phyloP scores from a whole-genome alignment of 192 early-diverging fungal genomes.

The Phycomyces nitens region DNA sequence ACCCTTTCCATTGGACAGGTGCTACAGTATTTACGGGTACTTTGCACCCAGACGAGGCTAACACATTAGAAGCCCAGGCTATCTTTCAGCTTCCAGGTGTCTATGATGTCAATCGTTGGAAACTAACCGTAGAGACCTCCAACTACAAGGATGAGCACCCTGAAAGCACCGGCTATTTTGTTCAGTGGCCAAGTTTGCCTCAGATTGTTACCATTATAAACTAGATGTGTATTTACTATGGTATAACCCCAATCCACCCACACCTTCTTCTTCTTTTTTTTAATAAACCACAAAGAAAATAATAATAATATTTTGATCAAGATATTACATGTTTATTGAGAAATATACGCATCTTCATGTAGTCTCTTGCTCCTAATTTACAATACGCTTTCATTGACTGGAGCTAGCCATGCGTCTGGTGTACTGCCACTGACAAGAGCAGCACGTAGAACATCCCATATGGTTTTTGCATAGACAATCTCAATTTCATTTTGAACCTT shows the following conservation, averaged over 20 bases:
- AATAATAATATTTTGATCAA: too few species aligned
- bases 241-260: too few species aligned
- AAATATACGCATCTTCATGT: too few species aligned
- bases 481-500: constrained; percentile 63
- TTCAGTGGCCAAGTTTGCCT: constrained; percentile 6
- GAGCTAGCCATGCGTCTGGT: too few species aligned
- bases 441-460: constrained; percentile 58
- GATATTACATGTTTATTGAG: too few species aligned
- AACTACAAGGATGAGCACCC: neutral
- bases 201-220: constrained; percentile 4
- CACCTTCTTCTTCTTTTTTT: too few species aligned
- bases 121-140: constrained; percentile 41
- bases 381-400: too few species aligned
- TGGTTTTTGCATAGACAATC: constrained; percentile 59
- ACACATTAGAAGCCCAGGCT: constrained; percentile 43
- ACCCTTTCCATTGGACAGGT: constrained; percentile 64
- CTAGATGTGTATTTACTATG: too few species aligned
- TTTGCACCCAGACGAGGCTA: constrained; percentile 53
- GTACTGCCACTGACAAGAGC: constrained; percentile 29
- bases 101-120: constrained; percentile 79
- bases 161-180: too few species aligned
- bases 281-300: too few species aligned
- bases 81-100: constrained; percentile 60
- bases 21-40: constrained; percentile 49
- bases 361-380: too few species aligned